Evolutionary conservation across 2,329 filamentous ascomycete genomes (phyloP).

Genomic region (Alternaria ethzedia): DNA sequence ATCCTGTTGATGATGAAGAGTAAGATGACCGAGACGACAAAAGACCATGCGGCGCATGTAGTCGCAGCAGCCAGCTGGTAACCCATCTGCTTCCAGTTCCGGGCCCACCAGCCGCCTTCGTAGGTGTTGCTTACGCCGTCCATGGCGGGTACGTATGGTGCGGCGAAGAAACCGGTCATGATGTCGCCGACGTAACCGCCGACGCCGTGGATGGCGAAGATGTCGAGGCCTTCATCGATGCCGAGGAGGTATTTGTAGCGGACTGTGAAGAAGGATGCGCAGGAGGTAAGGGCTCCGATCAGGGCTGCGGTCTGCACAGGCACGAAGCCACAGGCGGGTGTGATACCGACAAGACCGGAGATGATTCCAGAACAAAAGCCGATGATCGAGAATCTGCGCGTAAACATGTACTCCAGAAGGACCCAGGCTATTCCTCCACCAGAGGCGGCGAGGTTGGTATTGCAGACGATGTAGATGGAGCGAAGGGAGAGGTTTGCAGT

Average conservation of each 20-base stretch:
- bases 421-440: conserved; percentile 63
- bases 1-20: conserved; percentile 65
- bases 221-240: conserved; percentile 65
- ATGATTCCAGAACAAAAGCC: conserved; percentile 63
- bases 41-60: conserved; percentile 63
- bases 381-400: conserved; percentile 58
- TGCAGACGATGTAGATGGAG: conserved; percentile 63
- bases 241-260: conserved; percentile 59
- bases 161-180: conserved; percentile 64
- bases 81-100: conserved; percentile 62
- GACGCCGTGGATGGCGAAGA: conserved; percentile 66
- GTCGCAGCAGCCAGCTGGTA: conserved; percentile 64
- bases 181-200: conserved; percentile 65
- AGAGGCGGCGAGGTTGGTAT: conserved; percentile 65
- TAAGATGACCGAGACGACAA: conserved; percentile 59
- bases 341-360: conserved; percentile 64
- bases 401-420: conserved; percentile 59
- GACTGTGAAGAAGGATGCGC: conserved; percentile 55
- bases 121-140: conserved; percentile 59
- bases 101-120: conserved; percentile 59
- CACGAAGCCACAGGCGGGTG: conserved; percentile 63
- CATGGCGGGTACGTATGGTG: conserved; percentile 56
- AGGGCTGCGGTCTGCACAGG: conserved; percentile 59
- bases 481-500: conserved; percentile 61
- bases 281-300: conserved; percentile 60